Evolutionary conservation across 2,329 filamentous ascomycete genomes (phyloP).

Genomic region (Epichloe coenophiala): DNA sequence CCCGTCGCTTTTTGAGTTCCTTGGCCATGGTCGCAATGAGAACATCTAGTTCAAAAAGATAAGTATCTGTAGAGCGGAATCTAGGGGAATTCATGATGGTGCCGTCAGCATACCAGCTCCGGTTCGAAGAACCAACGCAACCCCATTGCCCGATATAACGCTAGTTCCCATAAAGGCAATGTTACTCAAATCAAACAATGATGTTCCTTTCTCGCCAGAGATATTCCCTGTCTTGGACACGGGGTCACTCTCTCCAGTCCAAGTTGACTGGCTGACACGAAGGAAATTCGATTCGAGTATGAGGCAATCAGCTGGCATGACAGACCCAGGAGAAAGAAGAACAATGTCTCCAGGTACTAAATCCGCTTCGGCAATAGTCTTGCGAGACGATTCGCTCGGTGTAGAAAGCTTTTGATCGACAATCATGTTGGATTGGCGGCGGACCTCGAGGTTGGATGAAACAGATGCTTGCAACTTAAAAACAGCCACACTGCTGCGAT

Average conservation of each 20-base stretch:
- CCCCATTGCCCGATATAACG: slow-evolving; percentile 14
- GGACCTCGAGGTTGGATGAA: slow-evolving; percentile 10
- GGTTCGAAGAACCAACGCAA: slow-evolving; percentile 14
- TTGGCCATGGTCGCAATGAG: slow-evolving; percentile 15
- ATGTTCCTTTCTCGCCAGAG: slow-evolving; percentile 9
- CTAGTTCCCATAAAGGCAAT: slow-evolving; percentile 17
- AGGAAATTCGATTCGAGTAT: slow-evolving; percentile 15
- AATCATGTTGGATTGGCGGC: slow-evolving; percentile 5
- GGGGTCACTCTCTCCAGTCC: slow-evolving; percentile 17
- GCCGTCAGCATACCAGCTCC: slow-evolving; percentile 6
- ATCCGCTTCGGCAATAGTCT: slow-evolving; percentile 7
- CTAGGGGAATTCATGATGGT: too few species aligned
- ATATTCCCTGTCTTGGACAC: slow-evolving; percentile 10
- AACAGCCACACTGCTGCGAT: slow-evolving; percentile 14
- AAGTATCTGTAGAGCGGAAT: background rate
- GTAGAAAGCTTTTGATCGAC: background rate
- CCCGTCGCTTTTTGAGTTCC: slow-evolving; percentile 12
- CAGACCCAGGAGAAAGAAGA: slow-evolving; percentile 10
- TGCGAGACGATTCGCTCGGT: background rate
- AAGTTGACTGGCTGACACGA: slow-evolving; percentile 16
- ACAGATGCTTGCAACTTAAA: slow-evolving; percentile 14
- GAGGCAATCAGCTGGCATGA: slow-evolving; percentile 16
- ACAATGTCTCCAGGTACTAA: slow-evolving; percentile 15
- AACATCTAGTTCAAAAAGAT: slow-evolving; percentile 7
- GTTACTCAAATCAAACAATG: slow-evolving; percentile 14